Conservation (phyloP, 2,329 filamentous ascomycete species). For the Fusarium beomiforme region DNA sequence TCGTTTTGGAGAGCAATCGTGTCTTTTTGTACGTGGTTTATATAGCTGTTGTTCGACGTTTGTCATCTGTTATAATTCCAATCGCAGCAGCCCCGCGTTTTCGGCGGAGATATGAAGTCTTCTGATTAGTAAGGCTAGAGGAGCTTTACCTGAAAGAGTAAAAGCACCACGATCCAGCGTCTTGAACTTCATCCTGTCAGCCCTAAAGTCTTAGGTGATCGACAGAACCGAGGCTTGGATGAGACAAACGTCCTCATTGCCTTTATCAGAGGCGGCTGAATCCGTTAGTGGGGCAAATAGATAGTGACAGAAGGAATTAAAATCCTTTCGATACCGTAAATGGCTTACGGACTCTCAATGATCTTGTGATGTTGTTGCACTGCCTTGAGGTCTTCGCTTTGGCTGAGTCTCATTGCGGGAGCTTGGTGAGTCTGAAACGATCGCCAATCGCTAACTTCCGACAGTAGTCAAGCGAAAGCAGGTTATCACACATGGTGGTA, state of each 20-base stretch:
- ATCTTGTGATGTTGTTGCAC: not conserved
- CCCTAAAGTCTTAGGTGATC: not conserved
- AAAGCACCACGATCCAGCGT: not conserved
- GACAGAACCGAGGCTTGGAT: not conserved
- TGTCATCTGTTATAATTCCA: not conserved
- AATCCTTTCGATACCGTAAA: too few relatives aligned
- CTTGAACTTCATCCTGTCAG: not conserved
- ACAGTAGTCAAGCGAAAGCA: accelerated
- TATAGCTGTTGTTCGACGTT: not conserved
- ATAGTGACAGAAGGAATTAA: too few relatives aligned
- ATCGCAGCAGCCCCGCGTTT: not conserved
- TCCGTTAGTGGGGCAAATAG: too few relatives aligned
- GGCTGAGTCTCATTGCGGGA: too few relatives aligned
- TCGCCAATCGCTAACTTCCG: not conserved
- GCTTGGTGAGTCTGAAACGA: not conserved
- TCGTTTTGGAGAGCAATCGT: accelerated
- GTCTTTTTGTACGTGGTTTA: not conserved
- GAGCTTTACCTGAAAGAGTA: not conserved
- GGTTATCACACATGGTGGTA: accelerated
- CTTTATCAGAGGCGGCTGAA: too few relatives aligned
- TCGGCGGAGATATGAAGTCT: not conserved
- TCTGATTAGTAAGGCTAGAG: not conserved
- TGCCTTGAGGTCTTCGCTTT: too few relatives aligned
- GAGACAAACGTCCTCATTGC: too few relatives aligned
- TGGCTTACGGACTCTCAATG: too few relatives aligned